These are phyloP conservation scores for Ganoderma lucidum DNA, from an alignment of 1,284 basidiomycete species.

Conservation along the genomic window DNA sequence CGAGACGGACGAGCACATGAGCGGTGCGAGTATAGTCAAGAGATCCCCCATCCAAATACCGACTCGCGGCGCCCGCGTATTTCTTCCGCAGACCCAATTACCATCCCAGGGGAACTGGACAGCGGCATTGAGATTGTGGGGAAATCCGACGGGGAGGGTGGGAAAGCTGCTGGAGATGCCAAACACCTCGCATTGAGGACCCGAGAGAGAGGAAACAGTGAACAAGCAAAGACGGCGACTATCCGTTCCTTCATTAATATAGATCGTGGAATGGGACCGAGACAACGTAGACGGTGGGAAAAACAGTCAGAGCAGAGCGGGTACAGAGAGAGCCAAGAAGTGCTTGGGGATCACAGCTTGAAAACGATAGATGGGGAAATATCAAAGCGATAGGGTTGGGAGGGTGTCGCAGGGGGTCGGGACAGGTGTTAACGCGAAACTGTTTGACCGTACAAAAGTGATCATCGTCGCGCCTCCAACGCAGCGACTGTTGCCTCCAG, in stretches of 20 bases:
- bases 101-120: background rate
- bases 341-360: slow-evolving; percentile 24
- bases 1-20: no score
- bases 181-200: slow-evolving; percentile 10
- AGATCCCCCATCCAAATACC: no score
- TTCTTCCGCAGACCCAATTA: no score
- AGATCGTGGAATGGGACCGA: slow-evolving; percentile 27
- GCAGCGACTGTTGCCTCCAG: slow-evolving; percentile 32
- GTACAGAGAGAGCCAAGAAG: slow-evolving; percentile 18
- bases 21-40: no score
- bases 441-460: background rate
- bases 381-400: no score
- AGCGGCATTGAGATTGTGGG: background rate
- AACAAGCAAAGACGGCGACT: slow-evolving; percentile 33
- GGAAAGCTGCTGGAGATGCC: background rate
- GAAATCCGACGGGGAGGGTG: background rate
- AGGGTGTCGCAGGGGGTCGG: no score
- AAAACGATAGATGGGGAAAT: background rate
- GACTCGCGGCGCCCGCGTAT: no score
- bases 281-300: slow-evolving; percentile 9
- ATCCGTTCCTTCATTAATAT: slow-evolving; percentile 30
- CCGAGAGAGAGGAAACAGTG: slow-evolving; percentile 32
- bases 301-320: slow-evolving; percentile 7
- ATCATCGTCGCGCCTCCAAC: slow-evolving; percentile 24
- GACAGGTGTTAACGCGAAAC: no score